Evolutionary conservation across 768 basidiomycete genomes (phyloP).

Genomic region (Heimioporus sp.): DNA sequence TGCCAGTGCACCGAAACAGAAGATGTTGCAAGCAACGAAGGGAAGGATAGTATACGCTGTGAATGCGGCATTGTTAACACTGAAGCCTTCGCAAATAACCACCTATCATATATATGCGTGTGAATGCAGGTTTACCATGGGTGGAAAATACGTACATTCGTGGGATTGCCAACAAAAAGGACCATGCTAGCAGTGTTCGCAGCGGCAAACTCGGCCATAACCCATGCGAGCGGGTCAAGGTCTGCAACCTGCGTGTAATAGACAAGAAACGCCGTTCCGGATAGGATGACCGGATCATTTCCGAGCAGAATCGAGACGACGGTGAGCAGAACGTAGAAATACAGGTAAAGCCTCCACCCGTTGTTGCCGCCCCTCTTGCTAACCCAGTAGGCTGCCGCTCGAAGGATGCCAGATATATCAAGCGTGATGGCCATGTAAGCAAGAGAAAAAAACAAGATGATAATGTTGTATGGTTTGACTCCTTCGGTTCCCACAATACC

Average conservation of each 20-base stretch:
- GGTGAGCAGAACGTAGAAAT: conserved; percentile 84
- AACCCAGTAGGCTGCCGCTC: conserved; percentile 87
- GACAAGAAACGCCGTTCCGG: conserved; percentile 85
- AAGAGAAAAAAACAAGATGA: conserved; percentile 88
- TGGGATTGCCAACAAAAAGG: conserved; percentile 86
- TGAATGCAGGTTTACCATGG: neutral
- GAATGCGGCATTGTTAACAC: conserved; percentile 72
- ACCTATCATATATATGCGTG: conserved; percentile 30
- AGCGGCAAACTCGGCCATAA: conserved; percentile 73
- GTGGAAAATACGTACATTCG: conserved; percentile 50
- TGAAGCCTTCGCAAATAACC: conserved; percentile 85
- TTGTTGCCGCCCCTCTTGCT: conserved; percentile 73
- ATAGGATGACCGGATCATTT: conserved; percentile 92
- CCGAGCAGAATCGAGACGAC: conserved; percentile 77
- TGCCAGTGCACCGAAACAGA: conserved; percentile 57
- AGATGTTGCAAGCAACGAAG: conserved; percentile 63
- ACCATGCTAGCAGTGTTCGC: conserved; percentile 79
- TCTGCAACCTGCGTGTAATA: conserved; percentile 72
- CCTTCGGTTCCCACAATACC: conserved; percentile 82
- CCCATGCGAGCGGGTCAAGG: conserved; percentile 59
- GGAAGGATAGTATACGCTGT: conserved; percentile 84
- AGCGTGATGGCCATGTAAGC: conserved; percentile 93
- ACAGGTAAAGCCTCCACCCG: conserved; percentile 71
- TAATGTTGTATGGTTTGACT: conserved; percentile 88
- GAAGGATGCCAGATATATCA: conserved; percentile 84